Evolutionary conservation across 1,139 yeast species (phyloP).

Genomic region (Ogataea hybrid): DNA sequence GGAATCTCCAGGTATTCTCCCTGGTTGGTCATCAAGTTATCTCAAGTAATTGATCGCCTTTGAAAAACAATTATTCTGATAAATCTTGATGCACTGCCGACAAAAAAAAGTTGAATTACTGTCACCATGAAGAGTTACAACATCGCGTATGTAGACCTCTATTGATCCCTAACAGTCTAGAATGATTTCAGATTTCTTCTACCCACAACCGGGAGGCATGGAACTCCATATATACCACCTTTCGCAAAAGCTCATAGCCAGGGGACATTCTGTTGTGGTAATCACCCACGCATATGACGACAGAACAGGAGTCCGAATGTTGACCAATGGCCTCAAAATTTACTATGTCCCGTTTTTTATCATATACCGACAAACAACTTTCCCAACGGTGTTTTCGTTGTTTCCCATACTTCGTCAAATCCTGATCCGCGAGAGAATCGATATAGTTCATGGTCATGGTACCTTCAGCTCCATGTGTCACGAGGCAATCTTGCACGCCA

Average conservation of each 20-base stretch:
- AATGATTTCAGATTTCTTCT: conserved; percentile 96
- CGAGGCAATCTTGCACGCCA: conserved; percentile 86
- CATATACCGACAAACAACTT: conserved; percentile 76
- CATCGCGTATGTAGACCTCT: conserved; percentile 39
- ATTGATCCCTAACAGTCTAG: conserved; percentile 33
- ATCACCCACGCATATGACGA: conserved; percentile 87
- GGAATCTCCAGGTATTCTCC: conserved; percentile 11
- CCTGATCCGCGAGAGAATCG: conserved; percentile 77
- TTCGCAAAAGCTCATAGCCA: conserved; percentile 69
- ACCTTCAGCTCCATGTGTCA: conserved; percentile 83
- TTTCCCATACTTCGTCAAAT: conserved; percentile 86
- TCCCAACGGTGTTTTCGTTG: conserved; percentile 86
- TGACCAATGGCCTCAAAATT: conserved; percentile 89
- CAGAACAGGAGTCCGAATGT: conserved; percentile 74
- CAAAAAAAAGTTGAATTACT: not conserved
- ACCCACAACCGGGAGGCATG: conserved; percentile 98
- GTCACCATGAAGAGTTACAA: conserved; percentile 33
- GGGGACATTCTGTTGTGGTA: conserved; percentile 90
- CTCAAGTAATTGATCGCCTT: not conserved
- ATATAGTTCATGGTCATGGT: conserved; percentile 95
- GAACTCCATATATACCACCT: conserved; percentile 92
- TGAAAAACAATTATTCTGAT: conserved; percentile 3
- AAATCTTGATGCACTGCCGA: conserved; percentile 3
- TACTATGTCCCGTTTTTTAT: conserved; percentile 86
- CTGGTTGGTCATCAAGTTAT: conserved; percentile 6